Conservation (phyloP, 2,329 filamentous ascomycete genomes). For the Rugonectria rugulosa region DNA sequence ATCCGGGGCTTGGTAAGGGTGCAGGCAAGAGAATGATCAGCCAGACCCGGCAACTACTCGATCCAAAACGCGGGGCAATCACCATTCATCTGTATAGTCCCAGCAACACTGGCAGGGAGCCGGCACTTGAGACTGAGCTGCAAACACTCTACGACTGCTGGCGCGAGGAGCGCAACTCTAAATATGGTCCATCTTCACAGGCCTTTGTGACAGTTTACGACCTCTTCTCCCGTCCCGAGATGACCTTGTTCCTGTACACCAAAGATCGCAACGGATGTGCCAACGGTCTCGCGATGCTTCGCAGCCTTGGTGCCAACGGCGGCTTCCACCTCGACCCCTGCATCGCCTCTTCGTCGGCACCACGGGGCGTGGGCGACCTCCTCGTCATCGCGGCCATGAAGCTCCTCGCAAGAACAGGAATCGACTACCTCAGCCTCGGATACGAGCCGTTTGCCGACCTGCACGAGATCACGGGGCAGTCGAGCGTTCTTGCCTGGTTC, state of each 20-base stretch:
- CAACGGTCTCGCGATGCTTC: conserved; percentile 29
- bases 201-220: conserved; percentile 33
- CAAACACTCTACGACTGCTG: conserved; percentile 29
- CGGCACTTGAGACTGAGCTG: conserved; percentile 23
- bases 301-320: conserved; percentile 27
- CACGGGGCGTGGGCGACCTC: conserved; percentile 26
- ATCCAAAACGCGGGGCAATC: conserved; percentile 25
- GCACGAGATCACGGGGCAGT: conserved; percentile 5
- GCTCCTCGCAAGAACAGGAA: conserved; percentile 23
- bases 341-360: conserved; percentile 23
- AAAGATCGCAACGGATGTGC: conserved; percentile 16
- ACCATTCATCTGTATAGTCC: conserved; percentile 17
- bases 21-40: conserved; percentile 31
- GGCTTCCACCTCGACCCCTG: conserved; percentile 34
- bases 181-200: conserved; percentile 14
- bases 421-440: conserved; percentile 31
- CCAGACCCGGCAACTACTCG: conserved; percentile 31
- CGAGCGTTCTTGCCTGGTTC: conserved; percentile 8
- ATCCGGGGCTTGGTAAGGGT: conserved; percentile 25
- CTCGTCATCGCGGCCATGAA: conserved; percentile 29
- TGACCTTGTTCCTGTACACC: conserved; percentile 27
- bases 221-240: conserved; percentile 27
- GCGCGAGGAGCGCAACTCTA: conserved; percentile 22
- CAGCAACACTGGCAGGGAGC: conserved; percentile 16
- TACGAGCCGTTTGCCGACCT: conserved; percentile 28